Evolutionary conservation across 352 stramenopile genomes (phyloP).

Genomic region (Stephanocyclus meneghinianus): DNA sequence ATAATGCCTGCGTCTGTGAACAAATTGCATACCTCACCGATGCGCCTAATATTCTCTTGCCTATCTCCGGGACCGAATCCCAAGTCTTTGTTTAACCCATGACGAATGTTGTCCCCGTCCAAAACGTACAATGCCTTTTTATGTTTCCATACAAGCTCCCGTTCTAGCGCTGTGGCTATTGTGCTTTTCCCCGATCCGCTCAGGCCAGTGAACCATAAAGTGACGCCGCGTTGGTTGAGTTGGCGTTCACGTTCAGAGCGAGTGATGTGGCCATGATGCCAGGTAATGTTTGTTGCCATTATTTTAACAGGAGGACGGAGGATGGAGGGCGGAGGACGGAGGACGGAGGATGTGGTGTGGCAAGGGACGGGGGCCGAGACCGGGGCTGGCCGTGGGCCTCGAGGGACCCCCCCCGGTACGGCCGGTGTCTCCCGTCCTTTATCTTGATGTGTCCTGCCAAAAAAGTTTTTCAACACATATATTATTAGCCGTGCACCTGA

Average conservation of each 20-base stretch:
- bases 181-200: conserved; percentile 94
- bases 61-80: conserved; percentile 90
- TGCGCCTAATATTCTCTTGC: conserved; percentile 92
- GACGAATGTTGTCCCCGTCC: conserved; percentile 96
- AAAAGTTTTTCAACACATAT: no score
- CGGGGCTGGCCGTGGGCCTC: no score
- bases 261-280: conserved; percentile 37
- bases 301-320: neutral
- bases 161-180: conserved; percentile 90
- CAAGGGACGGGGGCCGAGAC: no score
- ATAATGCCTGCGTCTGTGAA: conserved; percentile 93
- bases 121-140: conserved; percentile 90
- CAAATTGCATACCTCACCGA: conserved; percentile 91
- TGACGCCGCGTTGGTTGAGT: conserved; percentile 88
- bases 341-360: neutral
- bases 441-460: no score
- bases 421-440: no score
- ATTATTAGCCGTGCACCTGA: no score
- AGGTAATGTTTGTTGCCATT: conserved; percentile 52
- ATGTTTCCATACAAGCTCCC: conserved; percentile 75
- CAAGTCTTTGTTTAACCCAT: conserved; percentile 92
- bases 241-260: conserved; percentile 28
- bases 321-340: neutral
- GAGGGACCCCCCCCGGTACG: no score
- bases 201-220: conserved; percentile 95